Evolutionary conservation across 2,329 filamentous ascomycete species (phyloP), one percentile per base, ranked within the genome.

Genomic region (Aureobasidium sp.): DNA sequence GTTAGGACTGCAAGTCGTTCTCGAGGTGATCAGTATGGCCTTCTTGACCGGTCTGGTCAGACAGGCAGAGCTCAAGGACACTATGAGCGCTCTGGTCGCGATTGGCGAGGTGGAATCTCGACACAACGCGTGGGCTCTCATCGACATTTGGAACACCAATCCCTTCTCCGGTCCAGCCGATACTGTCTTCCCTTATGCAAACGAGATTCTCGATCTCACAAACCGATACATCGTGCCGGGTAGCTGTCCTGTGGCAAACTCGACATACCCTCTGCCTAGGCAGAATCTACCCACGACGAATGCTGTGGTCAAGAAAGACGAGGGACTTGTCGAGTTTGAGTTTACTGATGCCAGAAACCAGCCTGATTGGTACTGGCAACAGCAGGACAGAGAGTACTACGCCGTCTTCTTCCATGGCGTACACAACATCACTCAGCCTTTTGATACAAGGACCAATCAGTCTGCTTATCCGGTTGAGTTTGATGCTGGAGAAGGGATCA

Each of bases 181-280:
- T 57, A 74, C 72, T 3, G 61, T 66, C 2, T 74, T 66, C 57
- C 69, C 69, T 2, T 72, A 72, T 54, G 67, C 69, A n/a, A 71
- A 71, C 56, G 60, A 73, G 59, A 68, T 74, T 34, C 60, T 73
- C 24, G 66, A 70, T 39, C 64, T 62, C 4, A 72, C 70, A 7
- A 68, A 65, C 38, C 53, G 56, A 16, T 68, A 64, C 51, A 54
- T 68, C 21, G 53, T 68, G 24, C 61, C 61, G 6, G 66, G 63
- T 2, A 63, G 60, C 53, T 72, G 70, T 56, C 69, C 69, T 7
- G 14, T 45, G 11, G 62, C 57, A 21, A 72, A 72, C 56, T 70
- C 69, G 4, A 41, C 40, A n/a, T 72, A 70, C 56, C 70, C 70
- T 5, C 60, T 57, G 8, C 70, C 70, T 7, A 61, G 61, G 24